Evolutionary conservation across 2,329 filamentous ascomycete species (phyloP).

Genomic region (Emmonsiellopsis sp.): DNA sequence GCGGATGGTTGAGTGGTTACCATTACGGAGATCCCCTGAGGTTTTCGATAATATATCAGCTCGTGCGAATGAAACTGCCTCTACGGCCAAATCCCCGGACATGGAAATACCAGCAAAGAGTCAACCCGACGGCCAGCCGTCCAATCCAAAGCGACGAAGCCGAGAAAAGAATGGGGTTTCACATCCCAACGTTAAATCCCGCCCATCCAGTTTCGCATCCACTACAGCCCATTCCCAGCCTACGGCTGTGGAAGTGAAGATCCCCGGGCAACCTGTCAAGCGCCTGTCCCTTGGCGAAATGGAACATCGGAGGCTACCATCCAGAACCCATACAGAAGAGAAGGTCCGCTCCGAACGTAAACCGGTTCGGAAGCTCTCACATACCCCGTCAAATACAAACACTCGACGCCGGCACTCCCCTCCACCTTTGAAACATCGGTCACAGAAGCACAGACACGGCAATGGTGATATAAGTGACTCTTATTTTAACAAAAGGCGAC

Average conservation of each 20-base stretch:
- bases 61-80: not conserved
- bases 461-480: conserved; percentile 16
- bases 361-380: conserved; percentile 21
- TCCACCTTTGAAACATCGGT: conserved; percentile 30
- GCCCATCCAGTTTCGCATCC: conserved; percentile 15
- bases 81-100: not conserved
- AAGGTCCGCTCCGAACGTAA: conserved; percentile 24
- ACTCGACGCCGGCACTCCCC: conserved; percentile 27
- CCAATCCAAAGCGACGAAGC: not conserved
- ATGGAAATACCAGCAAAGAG: not conserved
- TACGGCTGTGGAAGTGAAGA: conserved; percentile 29
- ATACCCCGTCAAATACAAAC: conserved; percentile 20
- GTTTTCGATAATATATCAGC: not conserved
- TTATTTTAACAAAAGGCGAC: conserved; percentile 19
- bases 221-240: conserved; percentile 17
- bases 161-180: not conserved
- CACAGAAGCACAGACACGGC: conserved; percentile 29
- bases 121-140: not conserved
- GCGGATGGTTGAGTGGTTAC: conserved; percentile 39
- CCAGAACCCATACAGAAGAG: conserved; percentile 25
- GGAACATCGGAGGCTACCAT: conserved; percentile 27
- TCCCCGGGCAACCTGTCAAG: conserved; percentile 31
- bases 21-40: conserved; percentile 17
- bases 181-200: not conserved
- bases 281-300: conserved; percentile 30